These are phyloP conservation scores for Amesomyces nigricolor DNA, from an alignment of 2,329 filamentous ascomycete species.

Conservation along the genomic window DNA sequence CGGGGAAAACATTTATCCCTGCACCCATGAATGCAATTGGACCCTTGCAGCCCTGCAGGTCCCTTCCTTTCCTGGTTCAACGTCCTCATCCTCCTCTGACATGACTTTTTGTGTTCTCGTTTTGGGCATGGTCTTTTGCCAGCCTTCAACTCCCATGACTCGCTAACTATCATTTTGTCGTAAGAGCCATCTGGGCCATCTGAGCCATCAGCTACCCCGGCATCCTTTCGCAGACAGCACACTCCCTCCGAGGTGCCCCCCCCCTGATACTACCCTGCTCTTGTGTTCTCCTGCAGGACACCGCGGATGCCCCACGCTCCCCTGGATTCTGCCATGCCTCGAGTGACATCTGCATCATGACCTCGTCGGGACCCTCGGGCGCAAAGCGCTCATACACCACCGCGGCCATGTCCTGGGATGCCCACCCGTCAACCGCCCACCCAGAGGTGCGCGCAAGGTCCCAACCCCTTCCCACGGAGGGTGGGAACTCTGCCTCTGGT, in stretches of 20 bases:
- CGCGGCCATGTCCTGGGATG: constrained; percentile 21
- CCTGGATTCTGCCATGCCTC: background rate
- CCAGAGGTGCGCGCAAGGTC: constrained; percentile 9
- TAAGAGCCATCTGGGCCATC: no score
- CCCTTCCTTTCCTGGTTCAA: background rate
- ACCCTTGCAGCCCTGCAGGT: background rate
- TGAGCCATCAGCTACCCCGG: background rate
- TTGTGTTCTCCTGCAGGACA: no score
- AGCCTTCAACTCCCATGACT: no score
- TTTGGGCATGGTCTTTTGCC: no score
- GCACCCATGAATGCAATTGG: background rate
- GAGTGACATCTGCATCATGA: constrained; percentile 16
- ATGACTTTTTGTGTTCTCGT: no score
- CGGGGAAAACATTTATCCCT: constrained; percentile 21
- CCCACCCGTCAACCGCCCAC: background rate
- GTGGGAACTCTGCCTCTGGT: background rate
- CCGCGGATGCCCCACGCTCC: background rate
- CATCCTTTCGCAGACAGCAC: background rate
- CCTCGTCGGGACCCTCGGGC: constrained; percentile 19
- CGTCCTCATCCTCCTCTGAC: background rate
- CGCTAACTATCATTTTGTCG: no score
- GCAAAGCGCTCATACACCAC: constrained; percentile 26
- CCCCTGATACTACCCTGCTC: background rate
- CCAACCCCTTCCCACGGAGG: constrained; percentile 3
- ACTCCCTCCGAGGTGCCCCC: background rate